Conservation (phyloP, 1,284 basidiomycete species). For the Cutaneotrichosporon spelunceum region DNA sequence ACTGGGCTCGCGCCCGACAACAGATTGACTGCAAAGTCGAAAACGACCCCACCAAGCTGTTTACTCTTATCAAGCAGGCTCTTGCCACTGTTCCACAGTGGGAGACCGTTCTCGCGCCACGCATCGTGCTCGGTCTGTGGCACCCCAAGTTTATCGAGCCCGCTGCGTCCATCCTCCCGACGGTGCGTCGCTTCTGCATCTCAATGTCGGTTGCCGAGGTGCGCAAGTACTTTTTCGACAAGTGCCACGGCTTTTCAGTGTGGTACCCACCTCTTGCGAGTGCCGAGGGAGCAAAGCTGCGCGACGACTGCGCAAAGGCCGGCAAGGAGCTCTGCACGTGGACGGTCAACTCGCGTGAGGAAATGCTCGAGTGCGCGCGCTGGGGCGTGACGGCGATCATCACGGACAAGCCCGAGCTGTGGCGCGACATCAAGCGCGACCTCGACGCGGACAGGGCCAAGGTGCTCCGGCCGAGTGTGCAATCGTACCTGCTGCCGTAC, state of each 20-base stretch:
- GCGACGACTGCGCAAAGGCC: conserved; percentile 68
- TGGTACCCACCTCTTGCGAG: conserved; percentile 72
- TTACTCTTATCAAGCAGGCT: conserved; percentile 73
- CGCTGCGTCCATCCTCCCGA: conserved; percentile 72
- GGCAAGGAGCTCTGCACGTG: conserved; percentile 72
- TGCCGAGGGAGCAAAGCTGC: conserved; percentile 66
- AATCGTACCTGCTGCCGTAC: conserved; percentile 34
- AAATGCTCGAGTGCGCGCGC: conserved; percentile 93
- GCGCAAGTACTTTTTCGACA: conserved; percentile 83
- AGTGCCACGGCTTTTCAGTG: conserved; percentile 85
- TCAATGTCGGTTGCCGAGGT: conserved; percentile 64
- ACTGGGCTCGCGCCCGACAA: conserved; percentile 59
- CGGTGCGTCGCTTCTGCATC: conserved; percentile 82
- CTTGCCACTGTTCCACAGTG: conserved; percentile 70
- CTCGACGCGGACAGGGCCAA: conserved; percentile 31
- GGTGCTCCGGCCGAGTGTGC: conserved; percentile 34
- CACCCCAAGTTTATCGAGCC: conserved; percentile 74
- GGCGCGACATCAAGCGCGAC: conserved; percentile 40
- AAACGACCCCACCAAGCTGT: conserved; percentile 83
- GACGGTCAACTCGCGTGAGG: conserved; percentile 83
- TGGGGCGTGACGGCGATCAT: conserved; percentile 90
- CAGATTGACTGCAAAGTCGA: conserved; percentile 67
- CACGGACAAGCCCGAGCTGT: conserved; percentile 62
- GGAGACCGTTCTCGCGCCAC: conserved; percentile 76
- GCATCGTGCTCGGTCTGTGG: conserved; percentile 74